phyloP scores from a whole-genome alignment of 2,329 filamentous ascomycete genomes.

The Fusarium miscanthi region DNA sequence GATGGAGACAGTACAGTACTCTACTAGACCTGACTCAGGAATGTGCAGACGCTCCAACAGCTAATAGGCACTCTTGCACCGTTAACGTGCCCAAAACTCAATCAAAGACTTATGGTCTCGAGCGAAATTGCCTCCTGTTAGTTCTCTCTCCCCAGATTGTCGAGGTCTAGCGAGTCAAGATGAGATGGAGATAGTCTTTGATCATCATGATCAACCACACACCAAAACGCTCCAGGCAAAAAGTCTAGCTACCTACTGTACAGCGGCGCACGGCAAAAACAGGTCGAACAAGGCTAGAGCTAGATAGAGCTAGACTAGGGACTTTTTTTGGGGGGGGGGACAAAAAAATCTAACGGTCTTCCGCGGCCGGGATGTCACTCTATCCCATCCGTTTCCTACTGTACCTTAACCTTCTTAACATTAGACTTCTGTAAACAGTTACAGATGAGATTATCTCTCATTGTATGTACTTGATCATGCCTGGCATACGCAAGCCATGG shows the following conservation, averaged over 20 bases:
- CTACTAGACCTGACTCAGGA: conserved; percentile 30
- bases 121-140: background rate
- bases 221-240: background rate
- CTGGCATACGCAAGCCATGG: background rate
- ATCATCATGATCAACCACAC: conserved; percentile 8
- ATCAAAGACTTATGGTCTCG: background rate
- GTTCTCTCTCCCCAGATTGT: conserved; percentile 1
- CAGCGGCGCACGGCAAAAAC: conserved; percentile 27
- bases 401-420: background rate
- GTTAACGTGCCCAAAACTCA: conserved; percentile 6
- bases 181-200: conserved; percentile 7
- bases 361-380: conserved; percentile 23
- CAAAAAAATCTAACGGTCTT: conserved; percentile 13
- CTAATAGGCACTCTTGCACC: background rate
- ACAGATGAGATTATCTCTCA: background rate
- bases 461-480: background rate
- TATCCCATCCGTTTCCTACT: background rate
- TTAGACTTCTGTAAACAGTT: background rate
- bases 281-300: conserved; percentile 6
- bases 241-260: background rate
- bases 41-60: conserved; percentile 10
- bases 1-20: background rate
- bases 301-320: background rate
- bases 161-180: conserved; percentile 8
- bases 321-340: background rate